phyloP scores from a whole-genome alignment of 2,329 filamentous ascomycete species.

The Sarocladium oryzae region DNA sequence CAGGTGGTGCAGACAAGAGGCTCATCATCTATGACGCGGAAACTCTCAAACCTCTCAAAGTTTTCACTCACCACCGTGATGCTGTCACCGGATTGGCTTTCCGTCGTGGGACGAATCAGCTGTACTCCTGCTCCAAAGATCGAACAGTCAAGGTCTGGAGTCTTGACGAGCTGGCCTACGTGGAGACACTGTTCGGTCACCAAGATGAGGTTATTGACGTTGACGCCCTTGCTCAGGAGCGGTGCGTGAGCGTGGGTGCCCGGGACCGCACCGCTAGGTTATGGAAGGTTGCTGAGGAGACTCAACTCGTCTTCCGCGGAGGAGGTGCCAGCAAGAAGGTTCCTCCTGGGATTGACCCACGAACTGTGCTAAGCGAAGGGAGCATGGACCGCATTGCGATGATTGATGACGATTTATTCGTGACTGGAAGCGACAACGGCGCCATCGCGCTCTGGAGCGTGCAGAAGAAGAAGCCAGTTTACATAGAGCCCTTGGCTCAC shows the following conservation, averaged over 20 bases:
- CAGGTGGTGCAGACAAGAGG: conserved; percentile 77
- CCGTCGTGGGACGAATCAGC: conserved; percentile 78
- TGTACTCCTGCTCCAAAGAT: conserved; percentile 87
- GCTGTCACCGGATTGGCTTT: conserved; percentile 81
- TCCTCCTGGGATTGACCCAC: conserved; percentile 35
- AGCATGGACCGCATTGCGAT: conserved; percentile 90
- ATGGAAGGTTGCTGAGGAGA: conserved; percentile 96
- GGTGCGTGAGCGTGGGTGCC: conserved; percentile 84
- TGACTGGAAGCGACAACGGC: conserved; percentile 91
- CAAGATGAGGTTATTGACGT: conserved; percentile 86
- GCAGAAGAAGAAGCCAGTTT: conserved; percentile 90
- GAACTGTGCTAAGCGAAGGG: conserved; percentile 62
- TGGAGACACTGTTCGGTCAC: conserved; percentile 94
- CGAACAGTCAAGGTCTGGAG: conserved; percentile 95
- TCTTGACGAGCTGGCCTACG: conserved; percentile 83
- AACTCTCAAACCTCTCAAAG: conserved; percentile 68
- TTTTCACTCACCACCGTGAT: conserved; percentile 89
- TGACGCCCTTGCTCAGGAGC: conserved; percentile 75
- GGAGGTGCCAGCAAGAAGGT: conserved; percentile 58
- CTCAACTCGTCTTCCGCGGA: conserved; percentile 89
- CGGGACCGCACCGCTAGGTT: conserved; percentile 85
- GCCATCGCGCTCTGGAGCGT: conserved; percentile 80
- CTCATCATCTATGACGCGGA: conserved; percentile 84
- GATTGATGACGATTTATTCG: conserved; percentile 80
- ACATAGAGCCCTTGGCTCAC: conserved; percentile 73